These are phyloP conservation scores for Epichloe glyceriae DNA, from an alignment of 2,329 filamentous ascomycete species.

Conservation along the genomic window DNA sequence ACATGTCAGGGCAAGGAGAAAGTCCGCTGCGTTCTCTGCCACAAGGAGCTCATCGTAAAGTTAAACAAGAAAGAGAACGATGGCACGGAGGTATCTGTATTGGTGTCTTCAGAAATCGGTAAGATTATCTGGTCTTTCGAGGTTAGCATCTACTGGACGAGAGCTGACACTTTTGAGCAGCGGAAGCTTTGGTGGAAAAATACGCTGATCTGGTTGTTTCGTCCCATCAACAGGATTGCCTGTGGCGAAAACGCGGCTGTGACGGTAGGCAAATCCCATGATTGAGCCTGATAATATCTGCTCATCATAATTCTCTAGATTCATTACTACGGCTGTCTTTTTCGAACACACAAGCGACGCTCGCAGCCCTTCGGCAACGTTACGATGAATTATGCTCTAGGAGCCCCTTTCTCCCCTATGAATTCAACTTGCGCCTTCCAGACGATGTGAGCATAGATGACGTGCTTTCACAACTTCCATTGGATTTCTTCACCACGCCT, in stretches of 20 bases:
- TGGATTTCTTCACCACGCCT: constrained; percentile 39
- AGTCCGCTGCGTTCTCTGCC: constrained; percentile 75
- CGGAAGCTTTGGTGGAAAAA: constrained; percentile 58
- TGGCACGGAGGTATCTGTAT: constrained; percentile 39
- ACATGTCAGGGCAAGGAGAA: constrained; percentile 71
- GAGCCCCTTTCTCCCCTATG: constrained; percentile 44
- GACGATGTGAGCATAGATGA: constrained; percentile 36
- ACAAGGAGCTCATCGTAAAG: constrained; percentile 72
- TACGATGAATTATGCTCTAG: constrained; percentile 50
- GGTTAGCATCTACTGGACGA: background rate
- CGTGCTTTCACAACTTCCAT: constrained; percentile 35
- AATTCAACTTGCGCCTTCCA: constrained; percentile 47
- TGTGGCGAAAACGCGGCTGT: constrained; percentile 81
- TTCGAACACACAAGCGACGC: constrained; percentile 44
- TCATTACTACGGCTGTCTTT: constrained; percentile 49
- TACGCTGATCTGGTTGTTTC: constrained; percentile 62
- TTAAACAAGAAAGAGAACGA: constrained; percentile 48
- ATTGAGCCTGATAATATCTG: no score
- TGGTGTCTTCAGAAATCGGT: constrained; percentile 47
- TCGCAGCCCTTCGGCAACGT: constrained; percentile 45
- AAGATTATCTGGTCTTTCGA: constrained; percentile 4
- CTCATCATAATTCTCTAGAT: constrained; percentile 24
- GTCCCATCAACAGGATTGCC: constrained; percentile 67
- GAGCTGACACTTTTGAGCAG: constrained; percentile 18
- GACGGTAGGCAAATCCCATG: constrained; percentile 45